Base-by-base conservation (phyloP, 495 filamentous ascomycete species). In the Penicillium macrosclerotiorum region DNA sequence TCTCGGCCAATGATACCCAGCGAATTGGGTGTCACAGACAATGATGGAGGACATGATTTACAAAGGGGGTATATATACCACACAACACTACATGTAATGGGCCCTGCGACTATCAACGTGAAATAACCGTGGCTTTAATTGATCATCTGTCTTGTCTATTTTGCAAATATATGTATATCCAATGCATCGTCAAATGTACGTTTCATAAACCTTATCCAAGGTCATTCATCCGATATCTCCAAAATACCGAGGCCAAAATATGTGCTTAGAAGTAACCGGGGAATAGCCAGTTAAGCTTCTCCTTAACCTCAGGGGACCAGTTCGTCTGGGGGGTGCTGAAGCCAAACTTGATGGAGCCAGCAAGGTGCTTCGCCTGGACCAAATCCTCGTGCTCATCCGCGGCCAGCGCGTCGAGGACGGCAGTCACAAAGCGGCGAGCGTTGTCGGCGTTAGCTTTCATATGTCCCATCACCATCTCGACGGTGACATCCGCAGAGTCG, bases 401-500 rank as follows among this genome's bases (percentile, higher is more conserved):
- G 38, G 78, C 81, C 58, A 98, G 68, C 67, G 89, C 85, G 64
- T 96, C 85, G 46, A 98, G 70, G 35, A 98, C 89, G 12, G 89
- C 89, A 29, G 82, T 89, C 18, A 97, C 82, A 42, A 96, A 82
- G 20, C 82, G 74, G 52, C 85, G 82, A 35, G 93, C 94, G 59
- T 97, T 99, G 49, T 80, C 73, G 33, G 85, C 75, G 65, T 99
- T 99, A 42, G 87, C 83, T 52, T 81, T 84, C 94, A 99, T 99
- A 66, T 96, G 85, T 33, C 81, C 86, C 85, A 96, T 92, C 11
- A 99, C 94, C 86, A 96, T 96, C 61, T 88, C 88, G 6, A 99
- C 93, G 48, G 87, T 90, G 25, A 99, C 93, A 44, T 80, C 82
- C 30, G 84, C 86, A 4, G 74, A 74, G 42, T 69, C 67, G 62